These are phyloP conservation scores for Capsella rubella DNA, from an alignment of 441 rosid genomes.

Conservation along the genomic window DNA sequence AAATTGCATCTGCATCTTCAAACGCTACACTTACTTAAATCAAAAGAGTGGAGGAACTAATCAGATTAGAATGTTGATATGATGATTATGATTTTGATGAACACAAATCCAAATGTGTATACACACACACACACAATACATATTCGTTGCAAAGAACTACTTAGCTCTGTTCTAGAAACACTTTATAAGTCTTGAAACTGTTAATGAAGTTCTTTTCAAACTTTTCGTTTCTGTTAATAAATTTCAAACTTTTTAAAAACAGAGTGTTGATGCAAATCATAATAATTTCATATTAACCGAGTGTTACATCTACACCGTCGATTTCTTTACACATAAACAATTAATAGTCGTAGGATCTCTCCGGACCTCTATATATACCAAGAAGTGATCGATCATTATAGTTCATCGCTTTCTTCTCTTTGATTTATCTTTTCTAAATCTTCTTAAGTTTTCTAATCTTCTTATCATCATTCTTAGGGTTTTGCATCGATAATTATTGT, in stretches of 20 bases:
- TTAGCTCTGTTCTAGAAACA: neutral
- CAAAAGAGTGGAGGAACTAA: slow-evolving; percentile 17
- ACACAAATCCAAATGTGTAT: slow-evolving; percentile 19
- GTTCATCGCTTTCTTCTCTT: no score
- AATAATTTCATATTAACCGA: no score
- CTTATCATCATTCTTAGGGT: no score
- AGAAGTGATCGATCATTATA: no score
- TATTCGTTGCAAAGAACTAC: slow-evolving; percentile 14
- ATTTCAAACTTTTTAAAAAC: no score
- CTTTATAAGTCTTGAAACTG: neutral
- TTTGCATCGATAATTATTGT: no score
- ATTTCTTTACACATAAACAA: no score
- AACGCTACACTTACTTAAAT: slow-evolving; percentile 50
- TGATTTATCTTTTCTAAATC: no score
- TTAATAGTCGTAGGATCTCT: no score
- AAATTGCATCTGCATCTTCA: slow-evolving; percentile 49
- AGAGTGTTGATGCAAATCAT: neutral
- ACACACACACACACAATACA: slow-evolving; percentile 11
- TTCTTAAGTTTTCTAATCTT: no score
- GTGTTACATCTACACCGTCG: no score
- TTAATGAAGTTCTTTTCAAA: neutral
- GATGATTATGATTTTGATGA: neutral
- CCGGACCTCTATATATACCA: no score
- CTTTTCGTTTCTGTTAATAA: neutral
- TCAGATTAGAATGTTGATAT: slow-evolving; percentile 16